Evolutionary conservation across 495 filamentous ascomycete species (phyloP), one percentile per base, ranked within the genome.

Genomic region (Trichoderma erinaceum): DNA sequence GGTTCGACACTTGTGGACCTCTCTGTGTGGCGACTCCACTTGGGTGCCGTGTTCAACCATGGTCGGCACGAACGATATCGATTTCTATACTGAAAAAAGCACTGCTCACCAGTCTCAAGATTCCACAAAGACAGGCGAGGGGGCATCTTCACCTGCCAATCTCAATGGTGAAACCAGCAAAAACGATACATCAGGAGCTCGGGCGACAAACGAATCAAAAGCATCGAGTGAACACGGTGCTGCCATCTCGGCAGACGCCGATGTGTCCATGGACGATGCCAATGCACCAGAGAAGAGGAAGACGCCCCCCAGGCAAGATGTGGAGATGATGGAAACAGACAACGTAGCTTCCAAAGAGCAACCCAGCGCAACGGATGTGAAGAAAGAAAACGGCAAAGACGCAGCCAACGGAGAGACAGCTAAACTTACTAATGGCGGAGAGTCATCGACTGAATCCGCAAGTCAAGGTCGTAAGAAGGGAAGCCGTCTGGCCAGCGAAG

Each of bases 11-110:
- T 75, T 97, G 10, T 84, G 92, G 69, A 89, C 88, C 35, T 85
- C 87, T 71, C 84, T 97, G 16, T 81, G 91, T 41, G 93, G 93
- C 21, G 93, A 97, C 75, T 82, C 86, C 66, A 85, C 84, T 0
- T 97, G 89, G 89, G 88, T 87, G 70, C 89, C 92, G 6, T 89
- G 88, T 73, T 91, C 85, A 48, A 73, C 80, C 63, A 81, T 91
- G 75, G 79, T 86, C 48, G 82, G 82, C 0, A 79, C 83, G 10
- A 75, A 80, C 63, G 86, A 90, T 71, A 76, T 82, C 61, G 76
- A 78, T 25, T 70, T 87, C 1, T 86, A 84, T 68, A 77, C 75
- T 25, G 76, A 83, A 64, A 73, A 77, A 27, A 71, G 70, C 63
- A 71, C 76, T 13, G 75, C 73, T 21, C 73, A 70, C 44, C 75